Evolutionary conservation across 2,329 filamentous ascomycete species (phyloP).

Genomic region (Sarocladiaceae sp.): DNA sequence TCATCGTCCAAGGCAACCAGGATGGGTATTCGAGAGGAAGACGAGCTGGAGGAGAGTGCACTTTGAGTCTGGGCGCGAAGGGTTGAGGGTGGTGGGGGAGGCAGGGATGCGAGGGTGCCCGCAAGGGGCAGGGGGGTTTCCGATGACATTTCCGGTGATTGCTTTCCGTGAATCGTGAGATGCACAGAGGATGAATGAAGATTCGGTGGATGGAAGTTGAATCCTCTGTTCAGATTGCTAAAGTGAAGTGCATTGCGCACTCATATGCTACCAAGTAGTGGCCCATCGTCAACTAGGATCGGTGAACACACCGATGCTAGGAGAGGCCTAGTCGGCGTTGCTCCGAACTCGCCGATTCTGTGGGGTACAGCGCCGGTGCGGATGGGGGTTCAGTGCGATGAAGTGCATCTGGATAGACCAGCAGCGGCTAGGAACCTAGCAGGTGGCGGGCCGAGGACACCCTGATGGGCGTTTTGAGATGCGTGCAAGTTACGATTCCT

Average conservation of each 20-base stretch:
- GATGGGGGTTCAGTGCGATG: background rate
- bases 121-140: constrained; percentile 1
- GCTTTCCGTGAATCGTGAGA: too few relatives aligned
- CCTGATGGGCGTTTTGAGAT: too few relatives aligned
- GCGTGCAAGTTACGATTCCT: too few relatives aligned
- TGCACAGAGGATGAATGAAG: too few relatives aligned
- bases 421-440: background rate
- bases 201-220: too few relatives aligned
- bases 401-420: background rate
- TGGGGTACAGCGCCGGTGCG: background rate
- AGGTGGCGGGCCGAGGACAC: too few relatives aligned
- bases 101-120: constrained; percentile 21
- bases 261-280: too few relatives aligned
- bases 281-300: background rate
- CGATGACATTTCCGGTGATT: too few relatives aligned
- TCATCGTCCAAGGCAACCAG: constrained; percentile 46
- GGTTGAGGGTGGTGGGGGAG: constrained; percentile 23
- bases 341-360: background rate
- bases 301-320: background rate
- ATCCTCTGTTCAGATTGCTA: too few relatives aligned
- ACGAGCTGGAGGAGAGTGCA: background rate
- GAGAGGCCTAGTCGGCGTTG: background rate
- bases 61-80: constrained; percentile 12
- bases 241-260: too few relatives aligned
- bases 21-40: constrained; percentile 15